Evolutionary conservation across 192 early-diverging fungal genomes (phyloP).

Genomic region (Funneliformis geosporum): DNA sequence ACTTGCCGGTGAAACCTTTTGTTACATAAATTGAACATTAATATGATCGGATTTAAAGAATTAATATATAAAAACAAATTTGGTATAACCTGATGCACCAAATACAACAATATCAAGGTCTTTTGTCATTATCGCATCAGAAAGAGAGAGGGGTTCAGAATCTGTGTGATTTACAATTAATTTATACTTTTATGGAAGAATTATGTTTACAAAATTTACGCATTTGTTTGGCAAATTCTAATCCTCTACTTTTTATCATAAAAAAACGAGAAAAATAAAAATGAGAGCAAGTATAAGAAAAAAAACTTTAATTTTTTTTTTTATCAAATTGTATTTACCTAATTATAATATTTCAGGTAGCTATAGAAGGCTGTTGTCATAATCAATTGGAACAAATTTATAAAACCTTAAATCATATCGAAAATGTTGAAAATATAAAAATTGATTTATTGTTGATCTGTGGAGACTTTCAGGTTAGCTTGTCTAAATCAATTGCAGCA

Average conservation of each 20-base stretch:
- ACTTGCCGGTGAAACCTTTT: constrained; percentile 24
- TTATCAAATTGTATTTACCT: background rate
- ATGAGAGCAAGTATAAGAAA: background rate
- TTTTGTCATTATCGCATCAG: background rate
- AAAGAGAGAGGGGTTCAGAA: no score
- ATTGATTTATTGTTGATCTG: constrained; percentile 94
- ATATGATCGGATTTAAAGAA: background rate
- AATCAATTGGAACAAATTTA: constrained; percentile 94
- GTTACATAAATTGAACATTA: background rate
- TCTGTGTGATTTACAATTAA: no score
- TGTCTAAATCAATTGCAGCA: no score
- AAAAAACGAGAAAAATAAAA: background rate
- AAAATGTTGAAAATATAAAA: constrained; percentile 60
- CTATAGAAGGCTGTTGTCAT: constrained; percentile 96
- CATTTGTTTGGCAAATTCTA: no score
- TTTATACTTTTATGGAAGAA: no score
- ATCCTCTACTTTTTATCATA: background rate
- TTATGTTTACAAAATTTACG: no score
- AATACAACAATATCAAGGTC: constrained; percentile 22
- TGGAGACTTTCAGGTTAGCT: constrained; percentile 89
- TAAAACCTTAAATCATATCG: constrained; percentile 59
- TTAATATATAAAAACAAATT: background rate
- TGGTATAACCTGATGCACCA: constrained; percentile 14
- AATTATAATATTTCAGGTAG: constrained; percentile 53
- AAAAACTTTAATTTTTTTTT: background rate